Base-by-base conservation (phyloP, 495 filamentous ascomycete genomes). In the Podospora pseudopauciseta region DNA sequence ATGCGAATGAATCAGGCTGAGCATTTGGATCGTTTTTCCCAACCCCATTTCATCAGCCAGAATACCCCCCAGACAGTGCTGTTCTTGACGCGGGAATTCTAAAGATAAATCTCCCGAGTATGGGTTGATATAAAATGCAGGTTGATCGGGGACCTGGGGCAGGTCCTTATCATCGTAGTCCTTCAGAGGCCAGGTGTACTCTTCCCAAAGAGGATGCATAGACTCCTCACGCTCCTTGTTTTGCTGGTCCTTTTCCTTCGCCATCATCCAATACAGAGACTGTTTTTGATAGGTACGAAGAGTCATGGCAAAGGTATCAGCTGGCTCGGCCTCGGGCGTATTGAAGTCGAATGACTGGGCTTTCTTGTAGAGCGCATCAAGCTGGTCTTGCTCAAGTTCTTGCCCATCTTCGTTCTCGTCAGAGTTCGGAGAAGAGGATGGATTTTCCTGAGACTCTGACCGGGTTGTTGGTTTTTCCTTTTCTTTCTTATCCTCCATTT, bases 201-300 rank as follows among this genome's bases (percentile, higher is more conserved):
- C 91, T 80, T 99, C 95, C 95, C 95, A 99, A 5, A 99, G 78
- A 13, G 95, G 95, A 80, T 99, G 93, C 92, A 99, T 97, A 2
- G 93, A 97, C 1, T 77, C 71, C 63, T 88, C 86, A 63, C 87
- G 87, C 30, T 85, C 80, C 18, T 83, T 81, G 19, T 86, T 82
- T 65, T 87, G 88, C 64, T 90, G 86, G 65, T 96, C 87, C 73
- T 86, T 93, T 78, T 99, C 95, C 74, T 99, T 99, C 5, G 88
- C 86, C 58, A 98, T 80, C 90, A 99, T 96, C 95, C 95, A 98
- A 75, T 97, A 82, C 23, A 99, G 81, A 6, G 96, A 92, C 78
- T 99, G 95, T 72, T 91, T 96, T 78, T 99, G 95, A 72, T 99
- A 99, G 27, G 92, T 94, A 1, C 96, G 88, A 23, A 99, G 81